These are phyloP conservation scores for Cocos nucifera DNA, from an alignment of 176 grass and related monocot genomes.

Conservation along the genomic window DNA sequence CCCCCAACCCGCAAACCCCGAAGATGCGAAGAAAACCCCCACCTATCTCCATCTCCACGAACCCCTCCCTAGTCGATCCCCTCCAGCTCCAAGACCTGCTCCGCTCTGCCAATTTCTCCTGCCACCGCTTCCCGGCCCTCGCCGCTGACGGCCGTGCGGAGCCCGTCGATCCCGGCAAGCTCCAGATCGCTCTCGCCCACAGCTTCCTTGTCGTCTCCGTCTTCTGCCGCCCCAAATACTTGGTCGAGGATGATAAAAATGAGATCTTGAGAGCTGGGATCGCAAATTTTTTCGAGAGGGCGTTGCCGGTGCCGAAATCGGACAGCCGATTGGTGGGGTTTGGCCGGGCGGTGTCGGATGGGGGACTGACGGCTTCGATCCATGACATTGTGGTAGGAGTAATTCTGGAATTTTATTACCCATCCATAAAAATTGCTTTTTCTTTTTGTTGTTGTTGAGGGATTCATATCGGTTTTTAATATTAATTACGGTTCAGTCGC, in stretches of 20 bases:
- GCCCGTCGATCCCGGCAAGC: conserved; percentile 53
- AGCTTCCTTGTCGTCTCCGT: conserved; percentile 74
- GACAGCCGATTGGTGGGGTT: conserved; percentile 59
- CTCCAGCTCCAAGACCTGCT: conserved; percentile 60
- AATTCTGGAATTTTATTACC: too few relatives aligned
- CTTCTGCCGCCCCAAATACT: conserved; percentile 42
- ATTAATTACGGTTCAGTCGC: too few relatives aligned
- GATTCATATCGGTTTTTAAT: too few relatives aligned
- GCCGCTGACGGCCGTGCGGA: conserved; percentile 12
- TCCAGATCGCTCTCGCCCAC: conserved; percentile 42
- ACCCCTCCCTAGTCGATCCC: conserved; percentile 45
- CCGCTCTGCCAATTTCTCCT: conserved; percentile 50
- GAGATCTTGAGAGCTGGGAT: conserved; percentile 12
- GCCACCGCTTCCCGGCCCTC: conserved; percentile 38
- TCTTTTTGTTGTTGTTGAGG: too few relatives aligned
- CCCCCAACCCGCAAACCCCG: conserved; percentile 16
- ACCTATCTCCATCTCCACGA: conserved; percentile 70
- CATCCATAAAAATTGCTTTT: too few relatives aligned
- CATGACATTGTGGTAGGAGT: conserved; percentile 70
- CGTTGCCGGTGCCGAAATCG: neutral
- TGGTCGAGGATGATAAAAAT: conserved; percentile 12
- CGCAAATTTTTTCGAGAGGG: conserved; percentile 21
- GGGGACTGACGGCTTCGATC: conserved; percentile 73
- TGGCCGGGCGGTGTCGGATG: conserved; percentile 69
- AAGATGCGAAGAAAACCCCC: conserved; percentile 15